Conservation (phyloP, 2,329 filamentous ascomycete genomes). For the Lachnellula hyalina region DNA sequence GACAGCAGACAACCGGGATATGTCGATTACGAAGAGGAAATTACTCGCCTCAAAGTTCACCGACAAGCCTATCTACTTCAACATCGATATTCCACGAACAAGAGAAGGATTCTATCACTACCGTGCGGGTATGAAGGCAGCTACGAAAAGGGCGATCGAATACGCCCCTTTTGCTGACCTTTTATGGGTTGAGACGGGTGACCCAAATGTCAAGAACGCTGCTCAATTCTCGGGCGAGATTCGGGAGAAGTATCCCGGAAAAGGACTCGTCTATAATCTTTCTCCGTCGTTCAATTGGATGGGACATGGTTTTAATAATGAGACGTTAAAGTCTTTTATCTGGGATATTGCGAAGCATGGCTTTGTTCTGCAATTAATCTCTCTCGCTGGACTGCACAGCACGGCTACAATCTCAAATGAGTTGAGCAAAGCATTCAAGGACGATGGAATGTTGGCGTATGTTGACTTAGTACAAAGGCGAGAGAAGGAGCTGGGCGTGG, state of each 20-base stretch:
- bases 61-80: slow-evolving; percentile 69
- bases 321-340: slow-evolving; percentile 81
- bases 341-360: slow-evolving; percentile 94
- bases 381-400: slow-evolving; percentile 60
- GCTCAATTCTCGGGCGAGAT: slow-evolving; percentile 72
- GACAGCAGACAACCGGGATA: slow-evolving; percentile 59
- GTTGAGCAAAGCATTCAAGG: slow-evolving; percentile 76
- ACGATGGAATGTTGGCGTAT: slow-evolving; percentile 93
- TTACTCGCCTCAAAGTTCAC: slow-evolving; percentile 63
- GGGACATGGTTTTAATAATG: slow-evolving; percentile 82
- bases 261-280: slow-evolving; percentile 94
- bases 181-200: slow-evolving; percentile 93
- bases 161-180: slow-evolving; percentile 93
- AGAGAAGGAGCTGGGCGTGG: slow-evolving; percentile 67
- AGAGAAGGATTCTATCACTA: slow-evolving; percentile 94
- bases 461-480: slow-evolving; percentile 86
- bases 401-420: slow-evolving; percentile 63
- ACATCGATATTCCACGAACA: slow-evolving; percentile 87
- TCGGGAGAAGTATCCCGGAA: slow-evolving; percentile 62
- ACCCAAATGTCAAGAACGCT: slow-evolving; percentile 76
- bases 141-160: slow-evolving; percentile 87
- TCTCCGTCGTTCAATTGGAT: slow-evolving; percentile 99
- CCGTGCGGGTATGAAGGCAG: slow-evolving; percentile 73
- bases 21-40: slow-evolving; percentile 74
- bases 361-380: slow-evolving; percentile 64